Conservation (phyloP, 2,329 filamentous ascomycete species). For the Ilyonectria destructans region DNA sequence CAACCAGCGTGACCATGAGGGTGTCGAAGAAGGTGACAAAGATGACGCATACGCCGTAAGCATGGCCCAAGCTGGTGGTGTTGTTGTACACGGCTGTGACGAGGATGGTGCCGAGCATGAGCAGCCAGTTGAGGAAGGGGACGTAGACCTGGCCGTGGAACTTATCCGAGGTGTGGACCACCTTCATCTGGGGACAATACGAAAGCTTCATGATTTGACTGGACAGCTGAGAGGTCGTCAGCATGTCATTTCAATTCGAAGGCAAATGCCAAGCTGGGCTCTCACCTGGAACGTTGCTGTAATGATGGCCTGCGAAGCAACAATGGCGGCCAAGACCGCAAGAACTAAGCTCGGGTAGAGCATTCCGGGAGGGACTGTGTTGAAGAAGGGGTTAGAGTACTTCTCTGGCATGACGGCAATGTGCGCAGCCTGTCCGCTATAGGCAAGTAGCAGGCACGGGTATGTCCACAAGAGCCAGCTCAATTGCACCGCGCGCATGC, state of each 20-base stretch:
- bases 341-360: constrained; percentile 78
- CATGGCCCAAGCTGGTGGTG: constrained; percentile 78
- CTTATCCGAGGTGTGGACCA: constrained; percentile 77
- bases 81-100: constrained; percentile 81
- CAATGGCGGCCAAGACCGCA: constrained; percentile 78
- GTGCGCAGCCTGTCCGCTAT: constrained; percentile 81
- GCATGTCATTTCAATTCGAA: background rate
- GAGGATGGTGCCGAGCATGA: constrained; percentile 81
- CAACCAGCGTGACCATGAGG: constrained; percentile 79
- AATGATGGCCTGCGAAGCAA: constrained; percentile 84
- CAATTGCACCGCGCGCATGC: constrained; percentile 77
- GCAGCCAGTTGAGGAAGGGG: constrained; percentile 80
- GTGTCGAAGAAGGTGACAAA: constrained; percentile 84
- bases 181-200: constrained; percentile 82
- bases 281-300: constrained; percentile 77
- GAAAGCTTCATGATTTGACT: constrained; percentile 76
- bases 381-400: constrained; percentile 78
- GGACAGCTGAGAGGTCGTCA: constrained; percentile 55
- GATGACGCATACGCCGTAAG: constrained; percentile 84
- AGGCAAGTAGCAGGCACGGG: constrained; percentile 75
- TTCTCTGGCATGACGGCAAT: constrained; percentile 69
- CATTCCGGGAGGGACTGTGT: constrained; percentile 76
- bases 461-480: constrained; percentile 79
- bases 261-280: constrained; percentile 3
- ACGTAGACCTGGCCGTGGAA: constrained; percentile 84